Conservation (phyloP, 139 green algal genomes). For the Chlamydomonas sp. region DNA sequence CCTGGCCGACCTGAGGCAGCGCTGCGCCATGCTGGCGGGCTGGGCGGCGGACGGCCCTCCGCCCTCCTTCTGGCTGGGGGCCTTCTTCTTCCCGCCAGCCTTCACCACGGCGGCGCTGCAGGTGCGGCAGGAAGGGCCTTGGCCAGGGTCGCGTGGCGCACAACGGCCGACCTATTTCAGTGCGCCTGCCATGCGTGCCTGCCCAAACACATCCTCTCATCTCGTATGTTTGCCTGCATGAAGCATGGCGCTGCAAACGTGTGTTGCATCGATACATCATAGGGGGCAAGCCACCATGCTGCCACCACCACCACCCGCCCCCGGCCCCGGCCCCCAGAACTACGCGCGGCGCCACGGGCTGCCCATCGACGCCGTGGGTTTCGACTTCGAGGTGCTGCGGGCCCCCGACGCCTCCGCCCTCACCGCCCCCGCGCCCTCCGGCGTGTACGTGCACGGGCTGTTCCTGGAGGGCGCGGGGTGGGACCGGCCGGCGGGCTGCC, state of each 20-base stretch:
- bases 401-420: neutral
- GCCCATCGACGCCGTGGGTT: slow-evolving; percentile 69
- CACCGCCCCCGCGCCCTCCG: neutral
- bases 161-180: neutral
- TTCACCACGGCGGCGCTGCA: slow-evolving; percentile 72
- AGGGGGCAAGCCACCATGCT: neutral
- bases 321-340: slow-evolving; percentile 59
- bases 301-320: neutral
- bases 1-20: slow-evolving; percentile 58
- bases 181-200: neutral
- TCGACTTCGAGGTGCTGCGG: slow-evolving; percentile 68
- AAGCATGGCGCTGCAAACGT: neutral
- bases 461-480: slow-evolving; percentile 71
- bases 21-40: slow-evolving; percentile 59
- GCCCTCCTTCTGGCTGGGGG: slow-evolving; percentile 75
- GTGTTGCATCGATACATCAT: neutral
- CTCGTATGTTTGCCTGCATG: neutral
- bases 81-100: slow-evolving; percentile 83
- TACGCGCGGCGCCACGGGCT: slow-evolving; percentile 71
- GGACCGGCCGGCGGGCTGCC: slow-evolving; percentile 43
- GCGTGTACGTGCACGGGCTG: slow-evolving; percentile 64
- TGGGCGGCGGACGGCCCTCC: slow-evolving; percentile 64
- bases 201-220: neutral
- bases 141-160: neutral
- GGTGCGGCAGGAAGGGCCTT: slow-evolving; percentile 3